Evolutionary conservation across 78 protist genomes (phyloP), one percentile per base, ranked within the genome.

Genomic region (Polysphondylium violaceum): DNA sequence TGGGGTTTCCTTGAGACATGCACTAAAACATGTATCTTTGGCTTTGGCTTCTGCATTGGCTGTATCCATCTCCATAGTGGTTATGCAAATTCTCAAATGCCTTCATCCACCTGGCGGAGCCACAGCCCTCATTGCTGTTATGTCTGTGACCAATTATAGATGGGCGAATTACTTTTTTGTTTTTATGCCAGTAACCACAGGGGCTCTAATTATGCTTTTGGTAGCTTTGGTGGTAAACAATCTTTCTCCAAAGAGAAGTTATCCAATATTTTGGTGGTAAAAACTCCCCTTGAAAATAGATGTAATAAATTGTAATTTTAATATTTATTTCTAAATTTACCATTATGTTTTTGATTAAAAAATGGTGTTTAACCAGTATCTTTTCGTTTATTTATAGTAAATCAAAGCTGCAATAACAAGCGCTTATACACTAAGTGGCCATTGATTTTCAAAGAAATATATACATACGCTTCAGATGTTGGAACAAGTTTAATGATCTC

Each of bases 21-120:
- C 58, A 12, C 41, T 76, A 5, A 16, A 31, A 1, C 6, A 73
- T 29, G 69, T 68, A 11, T 44, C 50, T 44, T 14, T 35, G 4
- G 76, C 6, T 23, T 29, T 74, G 11, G 31, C 79, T 4, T 25
- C 29, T n/a, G 87, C 88, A 9, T 31, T 86, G 0, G 40, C 93
- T 2, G 89, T 79, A 3, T 33, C 88, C 16, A 23, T 83, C 1
- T 7, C 95, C 7, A 71, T 93, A 27, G 72, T 36, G 4, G 50
- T 47, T 0, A 79, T 83, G 92, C 92, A 93, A 4, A 5, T 93
- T 2, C 73, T 86, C 8, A 67, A 36, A 1, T 53, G 83, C 9
- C 17, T 86, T 11, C 95, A 93, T 40, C 95, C 95, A 4, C 95
- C 95, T 23, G 95, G 95, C 7, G 95, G 93, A 4, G 95, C 95